Base-by-base conservation (phyloP, 2,329 filamentous ascomycete species). In the Botrytis medusae region DNA sequence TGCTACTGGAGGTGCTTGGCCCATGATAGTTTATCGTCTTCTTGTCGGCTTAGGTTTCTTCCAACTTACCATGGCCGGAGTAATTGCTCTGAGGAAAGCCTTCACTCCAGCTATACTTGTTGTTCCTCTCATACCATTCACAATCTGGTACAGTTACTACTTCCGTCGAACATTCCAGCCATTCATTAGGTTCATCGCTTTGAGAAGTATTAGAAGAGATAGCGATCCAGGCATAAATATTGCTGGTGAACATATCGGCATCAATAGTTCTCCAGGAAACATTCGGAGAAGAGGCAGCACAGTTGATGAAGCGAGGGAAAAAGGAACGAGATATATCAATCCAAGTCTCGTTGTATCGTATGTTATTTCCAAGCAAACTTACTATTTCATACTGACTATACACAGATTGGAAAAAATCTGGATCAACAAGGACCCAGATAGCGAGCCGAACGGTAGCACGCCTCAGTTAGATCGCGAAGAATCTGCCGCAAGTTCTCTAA, bases 1-100 rank as follows among this genome's bases (percentile, higher is more conserved):
- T 81, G 94, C 94, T 25, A 98, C 95, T 0, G 97, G 97, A 32
- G 91, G 92, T 75, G 94, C 95, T 7, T 99, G 96, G 96, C 92
- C 93, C 67, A 97, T 99, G 88, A 97, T 99, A 75, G 97, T 94
- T 83, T 94, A 96, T 80, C 93, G 96, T 51, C 88, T 98, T 74
- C 89, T 98, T 72, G 85, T 98, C 37, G 96, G 96, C 1, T 84
- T 98, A 16, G 84, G 97, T 4, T 89, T 98, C 60, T 98, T 98
- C 80, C 94, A 99, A 82, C 83, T 97, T 34, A 94, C 96, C 64
- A 96, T 97, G 87, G 91, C 93, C 34, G 95, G 95, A 4, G 91
- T 95, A 75, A 87, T 99, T 73, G 93, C 93, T 2, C 84, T 96
- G 42, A 88, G 90, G 72, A 85, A 87, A 68, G 94, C 93, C 0